These are phyloP conservation scores for Simmondsia chinensis DNA, from an alignment of 148 eudicot species.

Conservation along the genomic window DNA sequence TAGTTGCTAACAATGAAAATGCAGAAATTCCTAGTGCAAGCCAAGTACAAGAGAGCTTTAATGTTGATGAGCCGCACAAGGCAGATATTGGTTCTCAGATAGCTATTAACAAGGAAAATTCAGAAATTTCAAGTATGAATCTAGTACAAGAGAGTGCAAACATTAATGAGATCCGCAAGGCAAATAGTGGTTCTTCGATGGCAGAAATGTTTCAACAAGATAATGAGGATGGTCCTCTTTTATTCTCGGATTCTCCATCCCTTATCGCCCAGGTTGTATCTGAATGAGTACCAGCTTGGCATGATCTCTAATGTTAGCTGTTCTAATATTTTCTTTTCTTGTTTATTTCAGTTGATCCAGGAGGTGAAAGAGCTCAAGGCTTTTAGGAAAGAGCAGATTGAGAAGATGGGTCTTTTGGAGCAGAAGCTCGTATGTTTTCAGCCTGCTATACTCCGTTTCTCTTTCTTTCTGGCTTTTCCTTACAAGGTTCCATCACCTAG, in stretches of 20 bases:
- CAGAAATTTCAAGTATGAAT: slow-evolving; percentile 4
- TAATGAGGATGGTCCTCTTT: slow-evolving; percentile 16
- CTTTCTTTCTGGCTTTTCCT: neutral
- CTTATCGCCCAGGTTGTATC: slow-evolving; percentile 32
- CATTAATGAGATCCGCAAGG: slow-evolving; percentile 12
- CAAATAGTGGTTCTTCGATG: slow-evolving; percentile 7
- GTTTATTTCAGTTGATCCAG: slow-evolving; percentile 36
- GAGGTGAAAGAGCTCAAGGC: slow-evolving; percentile 45
- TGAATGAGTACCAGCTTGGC: neutral
- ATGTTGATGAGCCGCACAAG: slow-evolving; percentile 11
- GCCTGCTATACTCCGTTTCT: neutral
- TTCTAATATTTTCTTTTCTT: too few species aligned
- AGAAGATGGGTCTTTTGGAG: slow-evolving; percentile 32
- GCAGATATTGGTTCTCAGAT: slow-evolving; percentile 12
- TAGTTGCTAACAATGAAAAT: slow-evolving; percentile 24
- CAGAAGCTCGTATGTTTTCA: slow-evolving; percentile 44
- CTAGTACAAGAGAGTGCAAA: slow-evolving; percentile 12
- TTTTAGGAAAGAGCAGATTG: slow-evolving; percentile 29
- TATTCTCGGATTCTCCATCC: slow-evolving; percentile 21
- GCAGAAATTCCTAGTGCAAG: slow-evolving; percentile 7
- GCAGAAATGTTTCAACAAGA: slow-evolving; percentile 14
- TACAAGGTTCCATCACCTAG: neutral
- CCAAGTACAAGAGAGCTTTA: slow-evolving; percentile 9
- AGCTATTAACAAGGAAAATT: slow-evolving; percentile 20
- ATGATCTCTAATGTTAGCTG: too few species aligned